Conservation (phyloP, 2,329 filamentous ascomycete genomes). For the Epichloe typhina region DNA sequence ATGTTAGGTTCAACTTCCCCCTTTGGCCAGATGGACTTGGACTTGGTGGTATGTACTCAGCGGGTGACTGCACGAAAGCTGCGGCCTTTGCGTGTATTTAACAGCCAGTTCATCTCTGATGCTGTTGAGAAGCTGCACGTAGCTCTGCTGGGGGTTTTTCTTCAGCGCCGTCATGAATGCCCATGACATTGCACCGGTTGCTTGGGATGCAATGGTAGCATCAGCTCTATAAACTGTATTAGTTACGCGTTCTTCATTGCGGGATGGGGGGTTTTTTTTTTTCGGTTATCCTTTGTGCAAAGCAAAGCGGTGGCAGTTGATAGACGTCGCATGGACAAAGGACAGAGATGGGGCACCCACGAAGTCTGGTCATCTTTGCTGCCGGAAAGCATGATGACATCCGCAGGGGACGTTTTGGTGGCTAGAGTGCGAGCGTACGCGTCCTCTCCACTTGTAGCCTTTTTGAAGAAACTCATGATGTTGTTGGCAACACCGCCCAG, state of each 20-base stretch:
- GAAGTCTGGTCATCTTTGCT: slow-evolving; percentile 95
- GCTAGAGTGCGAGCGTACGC: slow-evolving; percentile 65
- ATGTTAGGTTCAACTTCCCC: slow-evolving; percentile 6
- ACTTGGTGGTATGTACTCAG: slow-evolving; percentile 51
- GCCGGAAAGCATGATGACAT: slow-evolving; percentile 95
- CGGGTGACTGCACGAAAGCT: slow-evolving; percentile 93
- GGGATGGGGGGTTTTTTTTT: background rate
- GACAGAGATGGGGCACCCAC: slow-evolving; percentile 37
- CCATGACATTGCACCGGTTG: slow-evolving; percentile 96
- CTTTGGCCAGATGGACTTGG: slow-evolving; percentile 5
- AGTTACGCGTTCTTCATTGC: background rate
- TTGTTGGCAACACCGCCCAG: slow-evolving; percentile 70
- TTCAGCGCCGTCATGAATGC: slow-evolving; percentile 87
- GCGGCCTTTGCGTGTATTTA: slow-evolving; percentile 89
- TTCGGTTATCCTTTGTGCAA: background rate
- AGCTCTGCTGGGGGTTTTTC: slow-evolving; percentile 97
- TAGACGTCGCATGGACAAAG: background rate
- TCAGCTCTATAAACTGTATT: slow-evolving; percentile 51
- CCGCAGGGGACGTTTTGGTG: slow-evolving; percentile 88
- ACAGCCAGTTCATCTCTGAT: slow-evolving; percentile 82
- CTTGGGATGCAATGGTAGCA: slow-evolving; percentile 78
- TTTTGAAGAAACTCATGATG: slow-evolving; percentile 77
- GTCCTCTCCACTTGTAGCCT: slow-evolving; percentile 70
- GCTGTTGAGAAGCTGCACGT: slow-evolving; percentile 90
- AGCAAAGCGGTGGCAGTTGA: background rate